Conservation (phyloP, 176 grass and related monocot genomes). For the Aegilops umbellulata region DNA sequence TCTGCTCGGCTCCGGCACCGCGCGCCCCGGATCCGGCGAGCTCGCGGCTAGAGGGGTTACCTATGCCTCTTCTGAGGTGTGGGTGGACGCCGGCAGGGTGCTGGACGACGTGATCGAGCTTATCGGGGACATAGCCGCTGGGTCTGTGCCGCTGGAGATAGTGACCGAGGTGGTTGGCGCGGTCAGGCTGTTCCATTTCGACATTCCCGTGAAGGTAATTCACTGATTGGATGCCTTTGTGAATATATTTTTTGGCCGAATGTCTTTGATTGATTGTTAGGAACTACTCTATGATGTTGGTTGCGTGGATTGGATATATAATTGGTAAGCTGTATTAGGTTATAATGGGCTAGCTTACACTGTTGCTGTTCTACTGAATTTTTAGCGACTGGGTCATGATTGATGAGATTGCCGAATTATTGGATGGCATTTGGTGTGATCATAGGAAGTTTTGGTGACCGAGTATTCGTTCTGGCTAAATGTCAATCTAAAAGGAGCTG, state of each 20-base stretch:
- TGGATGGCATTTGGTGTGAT: background rate
- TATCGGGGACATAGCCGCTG: constrained; percentile 35
- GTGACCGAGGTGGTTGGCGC: constrained; percentile 42
- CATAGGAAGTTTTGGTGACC: background rate
- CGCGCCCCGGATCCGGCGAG: constrained; percentile 25
- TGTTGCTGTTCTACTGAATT: background rate
- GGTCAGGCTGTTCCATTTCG: constrained; percentile 19
- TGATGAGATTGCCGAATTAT: background rate
- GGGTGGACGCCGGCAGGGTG: constrained; percentile 44
- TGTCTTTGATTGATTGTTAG: background rate
- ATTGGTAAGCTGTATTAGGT: background rate
- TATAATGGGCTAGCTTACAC: background rate
- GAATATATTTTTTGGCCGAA: background rate
- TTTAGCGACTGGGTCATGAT: background rate
- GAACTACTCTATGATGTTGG: background rate
- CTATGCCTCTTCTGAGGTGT: constrained; percentile 31
- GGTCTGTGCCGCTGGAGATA: constrained; percentile 49
- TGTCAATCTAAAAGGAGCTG: background rate
- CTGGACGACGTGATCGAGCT: constrained; percentile 46
- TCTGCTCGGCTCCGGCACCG: constrained; percentile 34
- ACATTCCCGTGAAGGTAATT: constrained; percentile 54
- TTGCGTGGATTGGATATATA: background rate
- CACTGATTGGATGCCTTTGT: background rate
- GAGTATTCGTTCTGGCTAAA: background rate
- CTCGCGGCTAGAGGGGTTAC: constrained; percentile 14